Base-by-base conservation (phyloP, 495 filamentous ascomycete genomes). In the Aspergillus indologenus region DNA sequence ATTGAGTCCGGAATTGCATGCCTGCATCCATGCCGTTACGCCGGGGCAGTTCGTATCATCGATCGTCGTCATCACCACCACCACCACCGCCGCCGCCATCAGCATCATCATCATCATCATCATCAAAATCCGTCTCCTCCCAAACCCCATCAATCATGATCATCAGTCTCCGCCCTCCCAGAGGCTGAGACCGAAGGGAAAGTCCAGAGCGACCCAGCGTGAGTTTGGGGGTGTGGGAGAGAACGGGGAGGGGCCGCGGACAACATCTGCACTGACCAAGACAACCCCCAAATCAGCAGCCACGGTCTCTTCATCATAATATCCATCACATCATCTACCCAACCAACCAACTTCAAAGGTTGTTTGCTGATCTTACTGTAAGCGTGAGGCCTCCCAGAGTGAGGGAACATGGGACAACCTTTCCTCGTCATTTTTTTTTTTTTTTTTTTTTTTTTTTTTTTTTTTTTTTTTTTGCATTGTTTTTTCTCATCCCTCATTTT, bases 281-380 rank as follows among this genome's bases (percentile, higher is more conserved):
- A 48, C 45, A 19, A 48, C 34, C 34, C 34, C 34, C 34, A 40
- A 40, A 40, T 40, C 34, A 11, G 34, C 34, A 40, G 34, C 12
- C 34, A 40, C 34, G 47, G 47, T 15, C 34, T 8, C 43, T 44
- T 49, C 54, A 54, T 21, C 45, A 48, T 8, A 23, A 23, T n/a
- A 23, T 23, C 20, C 45, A 48, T 48, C 45, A 21, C 45, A 48
- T 48, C 23, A 23, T 23, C 45, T n/a, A 46, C n/a, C 9, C 21
- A 26, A 46, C 44, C 44, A 46, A 18, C 23, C 14, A n/a, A 6
- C 21, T 29, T 47, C 51, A 51, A 49, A 6, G 29, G 1, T 20
- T 11, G 8, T 12, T 40, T 59, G 61, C 61, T 56, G 61, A 62
- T 62, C 61, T 53, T 59, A 55, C 31, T 50, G 34, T 22, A 47